phyloP scores from a whole-genome alignment of 768 basidiomycete genomes.

The Lactarius hengduanensis region DNA sequence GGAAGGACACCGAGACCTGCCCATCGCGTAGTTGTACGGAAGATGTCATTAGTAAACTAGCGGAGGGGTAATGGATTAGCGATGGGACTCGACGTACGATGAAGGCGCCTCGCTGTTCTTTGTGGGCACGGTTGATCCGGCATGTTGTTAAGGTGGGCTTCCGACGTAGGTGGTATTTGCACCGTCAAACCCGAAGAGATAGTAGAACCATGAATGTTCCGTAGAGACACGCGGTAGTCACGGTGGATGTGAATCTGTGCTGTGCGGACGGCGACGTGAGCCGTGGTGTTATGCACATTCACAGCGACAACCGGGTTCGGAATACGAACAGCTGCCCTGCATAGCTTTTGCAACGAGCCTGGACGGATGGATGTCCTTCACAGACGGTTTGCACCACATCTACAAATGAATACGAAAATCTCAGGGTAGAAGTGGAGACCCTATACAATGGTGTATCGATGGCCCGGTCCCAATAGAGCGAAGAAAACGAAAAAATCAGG shows the following conservation, averaged over 20 bases:
- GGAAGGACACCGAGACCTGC: constrained; percentile 82
- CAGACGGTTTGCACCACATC: constrained; percentile 86
- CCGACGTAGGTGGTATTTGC: constrained; percentile 55
- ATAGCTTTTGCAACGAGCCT: constrained; percentile 39
- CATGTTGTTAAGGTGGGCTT: constrained; percentile 80
- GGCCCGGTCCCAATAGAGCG: constrained; percentile 5
- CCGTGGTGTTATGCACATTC: constrained; percentile 73
- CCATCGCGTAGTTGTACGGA: constrained; percentile 62
- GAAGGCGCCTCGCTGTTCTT: constrained; percentile 89
- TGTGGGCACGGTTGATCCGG: constrained; percentile 71
- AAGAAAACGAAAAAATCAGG: constrained; percentile 20
- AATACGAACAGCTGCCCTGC: constrained; percentile 50
- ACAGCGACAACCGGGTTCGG: constrained; percentile 85
- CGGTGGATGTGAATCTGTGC: too few species aligned
- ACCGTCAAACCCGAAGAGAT: constrained; percentile 49
- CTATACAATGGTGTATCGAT: constrained; percentile 41
- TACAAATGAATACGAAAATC: constrained; percentile 35
- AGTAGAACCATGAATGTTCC: background rate
- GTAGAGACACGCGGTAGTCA: background rate
- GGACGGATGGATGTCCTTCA: constrained; percentile 70
- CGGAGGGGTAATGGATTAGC: background rate
- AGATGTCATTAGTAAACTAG: constrained; percentile 6
- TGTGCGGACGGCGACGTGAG: constrained; percentile 63
- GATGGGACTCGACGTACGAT: constrained; percentile 47
- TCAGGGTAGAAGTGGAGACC: constrained; percentile 27